Conservation (phyloP, 179 eudicot genomes). For the Beta corolliflora region DNA sequence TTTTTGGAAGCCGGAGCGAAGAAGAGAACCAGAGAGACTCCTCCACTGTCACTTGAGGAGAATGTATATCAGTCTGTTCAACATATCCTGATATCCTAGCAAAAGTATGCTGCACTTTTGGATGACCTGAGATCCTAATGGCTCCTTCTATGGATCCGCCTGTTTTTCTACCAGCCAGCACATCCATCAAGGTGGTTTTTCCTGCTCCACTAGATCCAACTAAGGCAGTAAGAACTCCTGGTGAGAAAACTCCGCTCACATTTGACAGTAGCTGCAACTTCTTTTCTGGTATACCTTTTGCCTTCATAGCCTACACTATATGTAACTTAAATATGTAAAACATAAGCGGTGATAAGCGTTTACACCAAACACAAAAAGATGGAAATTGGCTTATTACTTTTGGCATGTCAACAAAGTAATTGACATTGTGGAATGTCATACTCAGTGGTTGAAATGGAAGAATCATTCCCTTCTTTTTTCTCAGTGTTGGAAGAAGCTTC, state of each 20-base stretch:
- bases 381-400: slow-evolving; percentile 33
- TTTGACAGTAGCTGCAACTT: slow-evolving; percentile 66
- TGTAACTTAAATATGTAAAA: neutral
- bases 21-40: slow-evolving; percentile 90
- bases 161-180: slow-evolving; percentile 93
- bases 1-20: slow-evolving; percentile 72
- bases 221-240: slow-evolving; percentile 91
- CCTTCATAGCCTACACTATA: slow-evolving; percentile 14
- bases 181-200: slow-evolving; percentile 97
- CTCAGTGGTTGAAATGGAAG: slow-evolving; percentile 65
- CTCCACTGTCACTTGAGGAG: slow-evolving; percentile 89
- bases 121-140: slow-evolving; percentile 81
- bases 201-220: slow-evolving; percentile 99
- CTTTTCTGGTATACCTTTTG: neutral
- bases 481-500: neutral
- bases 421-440: slow-evolving; percentile 55
- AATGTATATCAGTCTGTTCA: slow-evolving; percentile 93
- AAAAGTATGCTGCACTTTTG: slow-evolving; percentile 77
- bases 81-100: slow-evolving; percentile 92
- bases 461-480: slow-evolving; percentile 55
- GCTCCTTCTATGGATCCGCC: slow-evolving; percentile 94
- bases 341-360: neutral
- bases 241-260: slow-evolving; percentile 90
- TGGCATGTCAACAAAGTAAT: slow-evolving; percentile 68
- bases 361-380: neutral